Evolutionary conservation across 2,329 filamentous ascomycete species (phyloP).

Genomic region (Alternaria brassicicola): DNA sequence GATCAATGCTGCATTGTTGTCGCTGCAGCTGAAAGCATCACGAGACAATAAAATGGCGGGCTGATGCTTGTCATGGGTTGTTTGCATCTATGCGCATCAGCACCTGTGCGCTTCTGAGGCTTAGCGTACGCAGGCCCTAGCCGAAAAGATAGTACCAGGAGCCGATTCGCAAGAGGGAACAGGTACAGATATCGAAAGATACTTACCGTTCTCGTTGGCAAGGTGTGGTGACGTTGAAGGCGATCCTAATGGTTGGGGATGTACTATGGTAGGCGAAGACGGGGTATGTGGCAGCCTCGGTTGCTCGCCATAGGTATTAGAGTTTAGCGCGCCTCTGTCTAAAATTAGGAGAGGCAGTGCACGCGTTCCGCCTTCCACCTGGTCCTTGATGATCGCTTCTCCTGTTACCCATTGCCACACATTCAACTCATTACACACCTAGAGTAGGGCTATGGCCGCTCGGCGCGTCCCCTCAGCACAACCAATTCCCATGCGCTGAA

Average conservation of each 20-base stretch:
- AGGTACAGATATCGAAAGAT: too few species aligned
- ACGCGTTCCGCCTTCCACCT: conserved; percentile 21
- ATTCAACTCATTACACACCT: conserved; percentile 11
- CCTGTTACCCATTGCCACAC: conserved; percentile 27
- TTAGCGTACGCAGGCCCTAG: neutral
- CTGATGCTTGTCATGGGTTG: neutral
- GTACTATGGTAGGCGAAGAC: conserved; percentile 1
- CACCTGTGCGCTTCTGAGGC: neutral
- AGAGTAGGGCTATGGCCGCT: conserved; percentile 8
- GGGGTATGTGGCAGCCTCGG: conserved; percentile 20
- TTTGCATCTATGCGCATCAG: neutral
- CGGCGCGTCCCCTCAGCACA: conserved; percentile 3
- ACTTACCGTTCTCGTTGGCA: neutral
- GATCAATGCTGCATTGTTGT: neutral
- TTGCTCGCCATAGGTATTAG: conserved; percentile 13
- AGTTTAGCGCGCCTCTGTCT: conserved; percentile 17
- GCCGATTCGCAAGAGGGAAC: neutral
- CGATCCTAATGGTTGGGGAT: conserved; percentile 1
- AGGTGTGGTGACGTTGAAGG: neutral
- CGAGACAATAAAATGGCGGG: neutral
- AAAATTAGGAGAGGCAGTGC: conserved; percentile 43
- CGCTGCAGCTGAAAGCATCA: neutral
- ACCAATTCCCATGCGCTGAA: neutral
- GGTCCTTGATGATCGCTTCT: conserved; percentile 24
- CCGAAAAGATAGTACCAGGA: neutral